phyloP scores from a whole-genome alignment of 2,329 filamentous ascomycete genomes.

The Alternaria triticina region DNA sequence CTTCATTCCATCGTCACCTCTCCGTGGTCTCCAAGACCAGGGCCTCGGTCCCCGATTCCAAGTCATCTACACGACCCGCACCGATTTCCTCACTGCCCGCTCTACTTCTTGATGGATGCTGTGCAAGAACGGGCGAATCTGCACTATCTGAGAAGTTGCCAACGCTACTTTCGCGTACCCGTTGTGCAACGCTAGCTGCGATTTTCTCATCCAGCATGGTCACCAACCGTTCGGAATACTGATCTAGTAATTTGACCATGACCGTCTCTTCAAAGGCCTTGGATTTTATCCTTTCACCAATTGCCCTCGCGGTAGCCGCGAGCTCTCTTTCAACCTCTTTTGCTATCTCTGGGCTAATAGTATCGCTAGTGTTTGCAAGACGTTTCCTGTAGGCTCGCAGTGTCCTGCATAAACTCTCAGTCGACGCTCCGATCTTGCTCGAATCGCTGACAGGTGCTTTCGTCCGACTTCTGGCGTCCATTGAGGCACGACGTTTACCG shows the following conservation, averaged over 20 bases:
- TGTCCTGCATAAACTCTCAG: constrained; percentile 64
- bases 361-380: constrained; percentile 57
- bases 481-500: constrained; percentile 54
- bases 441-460: constrained; percentile 49
- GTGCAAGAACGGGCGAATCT: constrained; percentile 17
- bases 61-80: constrained; percentile 3
- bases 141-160: constrained; percentile 27
- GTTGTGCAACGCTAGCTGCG: constrained; percentile 47
- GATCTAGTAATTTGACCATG: constrained; percentile 68
- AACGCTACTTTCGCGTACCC: constrained; percentile 44
- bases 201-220: constrained; percentile 76
- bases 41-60: constrained; percentile 8
- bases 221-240: constrained; percentile 76
- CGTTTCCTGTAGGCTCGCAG: constrained; percentile 66
- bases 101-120: constrained; percentile 11
- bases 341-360: constrained; percentile 53
- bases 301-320: constrained; percentile 52
- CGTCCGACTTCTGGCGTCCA: constrained; percentile 57
- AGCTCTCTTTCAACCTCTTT: constrained; percentile 66
- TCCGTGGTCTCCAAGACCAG: constrained; percentile 16
- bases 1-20: constrained; percentile 12
- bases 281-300: constrained; percentile 52
- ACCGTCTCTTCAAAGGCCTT: constrained; percentile 51
- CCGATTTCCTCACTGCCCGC: constrained; percentile 7
- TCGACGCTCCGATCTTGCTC: constrained; percentile 48